Evolutionary conservation across 176 grass and related monocot species (phyloP), one percentile per base, ranked within the genome.

Genomic region (Thalia dealbata): DNA sequence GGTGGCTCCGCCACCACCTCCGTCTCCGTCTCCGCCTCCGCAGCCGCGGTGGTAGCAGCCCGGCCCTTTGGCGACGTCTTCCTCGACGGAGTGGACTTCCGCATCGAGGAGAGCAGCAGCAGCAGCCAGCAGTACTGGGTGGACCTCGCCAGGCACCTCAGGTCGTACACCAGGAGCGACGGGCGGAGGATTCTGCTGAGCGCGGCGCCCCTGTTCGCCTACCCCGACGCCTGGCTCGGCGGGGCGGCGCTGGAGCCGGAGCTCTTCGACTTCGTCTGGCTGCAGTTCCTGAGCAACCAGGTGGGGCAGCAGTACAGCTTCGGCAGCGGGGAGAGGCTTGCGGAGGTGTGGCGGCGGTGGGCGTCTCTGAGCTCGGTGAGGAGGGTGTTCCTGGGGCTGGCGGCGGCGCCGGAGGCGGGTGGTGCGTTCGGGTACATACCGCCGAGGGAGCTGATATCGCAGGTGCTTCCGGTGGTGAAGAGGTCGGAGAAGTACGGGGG

Each of bases 221-320:
- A 38, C 32, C 32, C 32, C 3, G 32, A 38, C 32, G 32, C 32
- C 32, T 38, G 32, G 32, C 32, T 38, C 3, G 32, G 32, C 32
- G 32, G 32, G 32, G 32, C 32, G 32, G 32, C 32, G 32, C 32
- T 38, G 3, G 69, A 13, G 56, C 86, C 86, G 3, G 90, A 78
- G 3, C 25, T 89, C 6, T 92, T 92, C 75, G 83, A 92, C 63
- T 84, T 68, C 10, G 83, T 92, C 0, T 92, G 90, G 90, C 83
- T 92, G 72, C 90, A 92, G 61, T 92, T 92, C 75, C 86, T 89
- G 72, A 92, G 89, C 78, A 92, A 92, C 66, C 32, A 1, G 32
- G 32, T 38, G 32, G 1, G 32, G 3, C 32, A 38, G 3, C 32
- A 38, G 32, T 38, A 38, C 32, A 38, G 32, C 32, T 2, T 4